Base-by-base conservation (phyloP, 2,329 filamentous ascomycete genomes). In the Mycosphaerella sp. region DNA sequence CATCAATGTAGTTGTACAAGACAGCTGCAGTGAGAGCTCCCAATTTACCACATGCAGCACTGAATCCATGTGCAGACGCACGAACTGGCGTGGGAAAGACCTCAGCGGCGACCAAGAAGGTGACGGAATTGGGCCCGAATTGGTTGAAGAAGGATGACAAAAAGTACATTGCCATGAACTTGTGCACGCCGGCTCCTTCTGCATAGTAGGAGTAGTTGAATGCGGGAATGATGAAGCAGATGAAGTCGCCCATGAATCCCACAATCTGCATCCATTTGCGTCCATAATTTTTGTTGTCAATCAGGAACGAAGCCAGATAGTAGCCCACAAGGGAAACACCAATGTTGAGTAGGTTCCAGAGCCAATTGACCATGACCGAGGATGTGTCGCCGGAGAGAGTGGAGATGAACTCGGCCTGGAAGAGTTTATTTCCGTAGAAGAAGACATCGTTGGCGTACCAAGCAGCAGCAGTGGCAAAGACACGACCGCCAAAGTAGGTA, bases 131-230 rank as follows among this genome's bases (percentile, higher is more conserved):
- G 73, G 92, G 92, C 10, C 92, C 92, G 67, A 97, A 97, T 71
- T 97, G 92, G 80, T 96, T 96, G 84, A 97, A 97, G 79, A 97
- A 97, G 23, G 89, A 95, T 6, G 89, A 95, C 64, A 97, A 72
- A 76, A 95, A 96, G 80, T 96, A 96, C 89, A 97, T 95, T 69
- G 91, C 84, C 77, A 96, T 91, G 84, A 97, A 97, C n/a, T 80
- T 77, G 67, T 89, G 84, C 70, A 96, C 86, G 65, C 89, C 82
- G 5, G 77, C 76, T 1, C 79, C 75, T 47, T 77, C 78, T 17
- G 81, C 89, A 77, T 90, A 96, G 81, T 93, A 90, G 0, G 87
- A 70, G 76, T 85, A 95, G 68, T 89, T 78, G 80, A 95, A 95
- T 44, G 86, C 91, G 1, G 92, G 92, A 41, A 96, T 81, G 69